A percentile compares a stretch with the other conserved stretches of the same genome.
Conservation (phyloP, 1,284 basidiomycete species). For the Trametes polyzona region DNA sequence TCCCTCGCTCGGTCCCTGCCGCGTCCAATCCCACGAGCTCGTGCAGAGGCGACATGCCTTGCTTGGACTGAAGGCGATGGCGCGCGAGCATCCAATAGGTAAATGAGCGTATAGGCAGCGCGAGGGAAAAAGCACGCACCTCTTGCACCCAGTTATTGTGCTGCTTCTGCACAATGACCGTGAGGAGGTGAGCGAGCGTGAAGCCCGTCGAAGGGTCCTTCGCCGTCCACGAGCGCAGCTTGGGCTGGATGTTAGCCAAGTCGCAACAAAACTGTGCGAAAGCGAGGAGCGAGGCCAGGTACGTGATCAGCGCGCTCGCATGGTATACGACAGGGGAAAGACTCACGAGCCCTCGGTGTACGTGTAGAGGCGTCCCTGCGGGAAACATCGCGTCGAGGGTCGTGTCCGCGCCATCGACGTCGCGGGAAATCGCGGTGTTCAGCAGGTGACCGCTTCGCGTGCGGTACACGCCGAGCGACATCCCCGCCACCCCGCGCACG, state of each 20-base stretch:
- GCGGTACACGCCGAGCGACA: background rate
- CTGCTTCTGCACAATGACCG: background rate
- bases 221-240: background rate
- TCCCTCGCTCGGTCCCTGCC: background rate
- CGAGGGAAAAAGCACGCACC: too few relatives aligned
- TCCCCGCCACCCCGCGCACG: background rate
- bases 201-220: background rate
- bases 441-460: background rate
- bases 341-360: background rate
- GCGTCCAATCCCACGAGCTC: background rate
- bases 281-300: background rate
- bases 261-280: background rate
- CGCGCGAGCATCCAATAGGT: too few relatives aligned
- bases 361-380: background rate
- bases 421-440: too few relatives aligned
- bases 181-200: background rate
- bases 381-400: background rate
- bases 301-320: background rate
- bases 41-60: too few relatives aligned
- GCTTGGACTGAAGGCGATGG: too few relatives aligned
- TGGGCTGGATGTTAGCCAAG: background rate
- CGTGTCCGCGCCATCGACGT: background rate
- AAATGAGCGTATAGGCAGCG: too few relatives aligned
- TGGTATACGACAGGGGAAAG: background rate
- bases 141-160: background rate